Evolutionary conservation across 257 asterid genomes (phyloP).

Genomic region (Catharanthus roseus): DNA sequence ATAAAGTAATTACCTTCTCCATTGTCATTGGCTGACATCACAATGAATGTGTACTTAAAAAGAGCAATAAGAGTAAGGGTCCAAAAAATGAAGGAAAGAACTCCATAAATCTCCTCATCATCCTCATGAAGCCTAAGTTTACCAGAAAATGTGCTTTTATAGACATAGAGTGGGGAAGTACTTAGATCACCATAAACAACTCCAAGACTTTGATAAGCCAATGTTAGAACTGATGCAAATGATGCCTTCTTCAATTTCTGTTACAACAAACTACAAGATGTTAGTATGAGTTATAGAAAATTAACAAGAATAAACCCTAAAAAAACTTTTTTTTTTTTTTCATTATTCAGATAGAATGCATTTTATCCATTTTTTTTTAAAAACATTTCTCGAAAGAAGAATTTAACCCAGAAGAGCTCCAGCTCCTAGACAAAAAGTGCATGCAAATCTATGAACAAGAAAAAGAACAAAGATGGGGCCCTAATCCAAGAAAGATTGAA

Average conservation of each 20-base stretch:
- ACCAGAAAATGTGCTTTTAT: slow-evolving; percentile 29
- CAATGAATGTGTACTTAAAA: slow-evolving; percentile 27
- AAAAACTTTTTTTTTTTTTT: too few relatives aligned
- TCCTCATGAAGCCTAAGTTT: slow-evolving; percentile 24
- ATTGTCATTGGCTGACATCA: slow-evolving; percentile 32
- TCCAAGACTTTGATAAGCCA: slow-evolving; percentile 39
- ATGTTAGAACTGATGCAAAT: slow-evolving; percentile 18
- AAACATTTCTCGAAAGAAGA: too few relatives aligned
- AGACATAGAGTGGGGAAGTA: slow-evolving; percentile 39
- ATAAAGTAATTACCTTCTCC: slow-evolving; percentile 31
- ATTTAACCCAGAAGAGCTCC: neutral
- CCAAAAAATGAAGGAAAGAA: slow-evolving; percentile 38
- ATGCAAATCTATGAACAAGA: neutral
- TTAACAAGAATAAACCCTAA: neutral
- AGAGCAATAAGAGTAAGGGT: slow-evolving; percentile 35
- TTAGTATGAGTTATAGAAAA: neutral
- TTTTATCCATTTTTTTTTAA: too few relatives aligned
- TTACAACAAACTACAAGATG: neutral
- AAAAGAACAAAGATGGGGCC: neutral
- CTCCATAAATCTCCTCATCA: slow-evolving; percentile 33
- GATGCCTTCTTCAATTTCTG: slow-evolving; percentile 17
- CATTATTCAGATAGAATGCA: too few relatives aligned
- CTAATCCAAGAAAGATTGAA: neutral
- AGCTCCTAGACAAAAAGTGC: neutral
- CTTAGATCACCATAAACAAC: slow-evolving; percentile 41